Base-by-base conservation (phyloP, 140 eudicot genomes). In the Senecio squalidus region DNA sequence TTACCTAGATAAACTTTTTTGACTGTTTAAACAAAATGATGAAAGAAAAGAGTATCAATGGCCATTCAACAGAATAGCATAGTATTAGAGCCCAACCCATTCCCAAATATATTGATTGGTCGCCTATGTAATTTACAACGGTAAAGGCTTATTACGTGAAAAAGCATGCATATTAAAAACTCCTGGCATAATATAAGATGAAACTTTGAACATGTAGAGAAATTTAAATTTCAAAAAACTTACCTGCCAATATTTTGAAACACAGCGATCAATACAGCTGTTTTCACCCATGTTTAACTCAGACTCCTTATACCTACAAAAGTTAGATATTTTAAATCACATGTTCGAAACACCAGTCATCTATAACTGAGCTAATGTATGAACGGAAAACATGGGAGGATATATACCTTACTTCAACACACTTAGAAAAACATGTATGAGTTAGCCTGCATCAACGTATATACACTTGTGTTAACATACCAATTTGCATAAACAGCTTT, bases 231-330 rank as follows among this genome's bases (percentile, higher is more conserved):
- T 30, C 16, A 34, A 25, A 69, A 51, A 17, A 33, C 15, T 4
- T 78, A 79, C 96, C 82, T 84, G 96, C 87, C 87, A 81, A 50
- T 88, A 88, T 72, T 88, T 88, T 48, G 94, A 71, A 74, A 81
- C 88, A 71, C 96, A 88, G 0, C 90, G 87, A 70, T 88, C 94
- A 69, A 88, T 81, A 74, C 96, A 88, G 67, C 81, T 84, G 59
- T 52, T 88, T 76, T 88, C 96, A 48, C 94, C 96, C 84, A 88
- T 73, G 73, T 81, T 70, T 54, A 84, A 72, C 70, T 88, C 96
- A 6, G 87, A 50, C 34, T 88, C 96, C 73, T 84, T 81, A 83
- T 84, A 88, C 74, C 96, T 87, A 67, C 58, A 60, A 45, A 55
- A 55, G 26, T 47, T 38, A 66, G 21, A 8, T 43, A 58, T 4